phyloP scores from a whole-genome alignment of 805 yeast species.

The Candida andamanensis region DNA sequence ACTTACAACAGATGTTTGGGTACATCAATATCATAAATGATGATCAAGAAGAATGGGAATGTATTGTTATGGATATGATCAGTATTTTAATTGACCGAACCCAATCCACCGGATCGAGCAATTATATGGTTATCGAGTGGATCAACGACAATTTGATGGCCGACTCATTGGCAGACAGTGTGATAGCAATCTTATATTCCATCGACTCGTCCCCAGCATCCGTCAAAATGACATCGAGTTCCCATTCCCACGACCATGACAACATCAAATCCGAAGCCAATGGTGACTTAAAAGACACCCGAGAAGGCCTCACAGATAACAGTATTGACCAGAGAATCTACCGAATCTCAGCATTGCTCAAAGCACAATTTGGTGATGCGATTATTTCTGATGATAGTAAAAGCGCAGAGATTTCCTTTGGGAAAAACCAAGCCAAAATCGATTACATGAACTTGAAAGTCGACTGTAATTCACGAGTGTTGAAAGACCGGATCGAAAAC shows the following conservation, averaged over 20 bases:
- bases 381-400: constrained; percentile 39
- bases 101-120: constrained; percentile 17
- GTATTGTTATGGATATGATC: constrained; percentile 43
- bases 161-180: constrained; percentile 92
- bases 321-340: constrained; percentile 28
- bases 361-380: constrained; percentile 86
- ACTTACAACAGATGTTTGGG: constrained; percentile 94
- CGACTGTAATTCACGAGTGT: constrained; percentile 63
- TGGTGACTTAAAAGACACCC: constrained; percentile 4
- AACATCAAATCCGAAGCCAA: constrained; percentile 17
- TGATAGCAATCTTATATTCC: constrained; percentile 82
- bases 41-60: constrained; percentile 42
- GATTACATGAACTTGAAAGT: constrained; percentile 63
- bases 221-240: constrained; percentile 72
- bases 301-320: constrained; percentile 21
- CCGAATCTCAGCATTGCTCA: constrained; percentile 57
- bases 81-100: constrained; percentile 38
- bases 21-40: constrained; percentile 60
- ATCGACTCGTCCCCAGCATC: constrained; percentile 95
- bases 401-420: constrained; percentile 65
- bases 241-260: constrained; percentile 41
- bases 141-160: constrained; percentile 73
- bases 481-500: constrained; percentile 78
- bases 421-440: constrained; percentile 67
- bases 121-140: constrained; percentile 77